phyloP scores from a whole-genome alignment of 1,139 yeast species.

The Blastobotrys niveus region DNA sequence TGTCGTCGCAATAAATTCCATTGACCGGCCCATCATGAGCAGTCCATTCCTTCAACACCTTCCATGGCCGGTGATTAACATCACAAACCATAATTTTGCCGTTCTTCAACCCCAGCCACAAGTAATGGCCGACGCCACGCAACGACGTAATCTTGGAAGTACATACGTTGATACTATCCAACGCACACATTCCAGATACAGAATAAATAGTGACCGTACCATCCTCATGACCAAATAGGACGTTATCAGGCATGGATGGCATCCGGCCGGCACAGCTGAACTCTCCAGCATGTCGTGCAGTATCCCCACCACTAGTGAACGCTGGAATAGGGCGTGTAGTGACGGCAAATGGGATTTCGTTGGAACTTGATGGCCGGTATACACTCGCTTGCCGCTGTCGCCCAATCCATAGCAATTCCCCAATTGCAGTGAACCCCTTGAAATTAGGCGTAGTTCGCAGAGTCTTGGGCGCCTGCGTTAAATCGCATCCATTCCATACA shows the following conservation, averaged over 20 bases:
- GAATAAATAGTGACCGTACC: slow-evolving; percentile 38
- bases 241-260: slow-evolving; percentile 27
- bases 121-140: slow-evolving; percentile 30
- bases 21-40: slow-evolving; percentile 34
- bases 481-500: slow-evolving; percentile 31
- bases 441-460: slow-evolving; percentile 32
- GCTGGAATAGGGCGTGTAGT: slow-evolving; percentile 31
- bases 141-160: slow-evolving; percentile 33
- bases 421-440: slow-evolving; percentile 30
- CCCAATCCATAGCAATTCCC: slow-evolving; percentile 35
- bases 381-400: slow-evolving; percentile 32
- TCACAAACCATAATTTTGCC: slow-evolving; percentile 38
- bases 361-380: slow-evolving; percentile 30
- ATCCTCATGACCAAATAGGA: slow-evolving; percentile 41
- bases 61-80: slow-evolving; percentile 33
- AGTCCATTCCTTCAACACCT: slow-evolving; percentile 38
- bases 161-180: slow-evolving; percentile 35
- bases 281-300: slow-evolving; percentile 26
- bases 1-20: slow-evolving; percentile 20
- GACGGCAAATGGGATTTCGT: slow-evolving; percentile 23
- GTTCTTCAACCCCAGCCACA: slow-evolving; percentile 40
- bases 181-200: slow-evolving; percentile 23
- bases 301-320: slow-evolving; percentile 9
- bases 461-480: slow-evolving; percentile 29
- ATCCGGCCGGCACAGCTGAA: slow-evolving; percentile 33